Conservation (phyloP, 2,329 filamentous ascomycete species). For the Xylariales sp. region DNA sequence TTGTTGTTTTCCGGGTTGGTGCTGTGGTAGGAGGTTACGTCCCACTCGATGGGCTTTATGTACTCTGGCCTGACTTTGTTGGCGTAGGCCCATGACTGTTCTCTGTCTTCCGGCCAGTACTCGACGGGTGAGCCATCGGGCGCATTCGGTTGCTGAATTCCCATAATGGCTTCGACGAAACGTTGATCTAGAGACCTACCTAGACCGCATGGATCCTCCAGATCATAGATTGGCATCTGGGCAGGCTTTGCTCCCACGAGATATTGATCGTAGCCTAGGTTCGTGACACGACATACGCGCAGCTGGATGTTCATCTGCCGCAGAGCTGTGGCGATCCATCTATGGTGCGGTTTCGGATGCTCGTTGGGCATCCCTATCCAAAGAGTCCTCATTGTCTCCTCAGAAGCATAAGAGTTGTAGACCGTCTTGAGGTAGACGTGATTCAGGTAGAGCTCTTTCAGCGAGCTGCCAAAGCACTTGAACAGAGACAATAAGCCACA, state of each 20-base stretch:
- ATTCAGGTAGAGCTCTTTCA: constrained; percentile 41
- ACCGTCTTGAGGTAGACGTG: constrained; percentile 40
- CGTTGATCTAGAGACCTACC: constrained; percentile 37
- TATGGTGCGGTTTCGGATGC: constrained; percentile 29
- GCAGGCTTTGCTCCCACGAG: constrained; percentile 25
- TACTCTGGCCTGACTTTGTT: constrained; percentile 17
- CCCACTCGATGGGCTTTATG: constrained; percentile 29
- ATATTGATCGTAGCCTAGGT: constrained; percentile 39
- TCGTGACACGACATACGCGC: constrained; percentile 38
- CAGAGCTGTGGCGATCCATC: constrained; percentile 39
- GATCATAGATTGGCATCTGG: constrained; percentile 30
- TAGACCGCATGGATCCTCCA: constrained; percentile 36
- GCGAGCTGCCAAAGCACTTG: constrained; percentile 31
- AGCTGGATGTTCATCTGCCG: constrained; percentile 31
- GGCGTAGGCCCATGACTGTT: constrained; percentile 15
- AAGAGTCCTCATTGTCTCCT: constrained; percentile 30
- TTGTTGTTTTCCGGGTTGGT: constrained; percentile 26
- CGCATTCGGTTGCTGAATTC: constrained; percentile 32
- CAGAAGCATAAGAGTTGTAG: constrained; percentile 28
- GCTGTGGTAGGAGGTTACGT: constrained; percentile 21
- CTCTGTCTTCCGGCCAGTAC: constrained; percentile 25
- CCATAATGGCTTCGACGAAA: constrained; percentile 41
- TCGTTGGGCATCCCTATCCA: constrained; percentile 43
- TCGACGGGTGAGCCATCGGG: constrained; percentile 28
- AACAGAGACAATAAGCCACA: constrained; percentile 30